These are phyloP conservation scores for Trichomonas tenax DNA, from an alignment of 208 protist species.

Conservation along the genomic window DNA sequence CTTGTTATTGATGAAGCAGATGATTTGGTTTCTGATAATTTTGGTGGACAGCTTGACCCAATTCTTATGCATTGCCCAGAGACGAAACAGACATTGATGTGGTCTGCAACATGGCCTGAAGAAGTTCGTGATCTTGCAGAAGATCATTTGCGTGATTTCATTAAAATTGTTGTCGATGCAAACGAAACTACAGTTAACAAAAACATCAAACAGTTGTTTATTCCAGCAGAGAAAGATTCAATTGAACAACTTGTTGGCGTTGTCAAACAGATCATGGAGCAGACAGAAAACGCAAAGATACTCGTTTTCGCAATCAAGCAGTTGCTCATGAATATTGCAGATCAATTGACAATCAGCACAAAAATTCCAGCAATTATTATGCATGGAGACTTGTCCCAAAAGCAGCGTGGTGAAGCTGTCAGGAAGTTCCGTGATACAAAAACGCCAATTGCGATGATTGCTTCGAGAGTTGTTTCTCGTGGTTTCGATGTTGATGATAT, in stretches of 20 bases:
- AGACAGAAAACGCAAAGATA: conserved; percentile 65
- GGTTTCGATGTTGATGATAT: conserved; percentile 90
- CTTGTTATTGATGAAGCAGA: conserved; percentile 69
- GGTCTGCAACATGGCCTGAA: conserved; percentile 91
- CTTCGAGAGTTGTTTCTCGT: conserved; percentile 55
- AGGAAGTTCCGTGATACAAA: conserved; percentile 42
- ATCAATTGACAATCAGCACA: neutral
- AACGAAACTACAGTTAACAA: neutral
- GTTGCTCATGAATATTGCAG: conserved; percentile 57
- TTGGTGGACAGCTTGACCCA: conserved; percentile 42
- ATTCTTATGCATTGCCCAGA: conserved; percentile 34
- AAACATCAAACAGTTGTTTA: conserved; percentile 44
- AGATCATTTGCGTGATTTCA: neutral
- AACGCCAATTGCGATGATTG: conserved; percentile 61
- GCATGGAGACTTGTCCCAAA: conserved; percentile 56
- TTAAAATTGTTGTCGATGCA: neutral
- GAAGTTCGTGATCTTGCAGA: conserved; percentile 53
- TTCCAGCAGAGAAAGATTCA: conserved; percentile 60
- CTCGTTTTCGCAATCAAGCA: conserved; percentile 66
- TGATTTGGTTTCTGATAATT: conserved; percentile 55
- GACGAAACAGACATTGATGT: conserved; percentile 87
- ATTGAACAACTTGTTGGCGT: conserved; percentile 63
- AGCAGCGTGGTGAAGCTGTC: conserved; percentile 54
- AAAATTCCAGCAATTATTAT: conserved; percentile 35
- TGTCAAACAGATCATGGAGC: conserved; percentile 66